Percentiles rank a stretch among this genome's conserved stretches.
Evolutionary conservation across 225 moss, liverwort and hornwort species (phyloP).

Genomic region (Rhytidiadelphus loreus): DNA sequence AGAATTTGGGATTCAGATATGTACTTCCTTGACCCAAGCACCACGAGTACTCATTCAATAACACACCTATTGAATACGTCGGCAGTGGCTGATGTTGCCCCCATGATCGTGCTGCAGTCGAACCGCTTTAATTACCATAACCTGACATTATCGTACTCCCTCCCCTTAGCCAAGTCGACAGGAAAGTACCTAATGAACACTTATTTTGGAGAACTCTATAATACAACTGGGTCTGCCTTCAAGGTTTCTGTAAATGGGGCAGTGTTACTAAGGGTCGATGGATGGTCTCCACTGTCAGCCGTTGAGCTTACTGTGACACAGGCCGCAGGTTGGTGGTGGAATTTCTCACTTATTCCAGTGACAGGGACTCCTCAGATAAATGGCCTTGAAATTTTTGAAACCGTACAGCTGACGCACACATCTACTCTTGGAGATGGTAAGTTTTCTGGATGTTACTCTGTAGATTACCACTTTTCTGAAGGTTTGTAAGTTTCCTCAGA

Average conservation of each 20-base stretch:
- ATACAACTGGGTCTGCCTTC: constrained; percentile 25
- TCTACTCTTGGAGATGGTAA: constrained; percentile 31
- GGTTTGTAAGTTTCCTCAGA: not conserved
- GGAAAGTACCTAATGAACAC: constrained; percentile 47
- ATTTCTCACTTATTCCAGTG: constrained; percentile 27
- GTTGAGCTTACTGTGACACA: constrained; percentile 22
- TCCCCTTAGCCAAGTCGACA: constrained; percentile 20
- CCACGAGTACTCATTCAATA: constrained; percentile 31
- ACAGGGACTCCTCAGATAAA: constrained; percentile 51
- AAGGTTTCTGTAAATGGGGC: constrained; percentile 35
- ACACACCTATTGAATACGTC: constrained; percentile 23
- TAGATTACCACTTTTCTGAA: not conserved
- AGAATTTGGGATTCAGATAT: constrained; percentile 61
- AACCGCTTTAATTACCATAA: constrained; percentile 41
- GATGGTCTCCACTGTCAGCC: constrained; percentile 24
- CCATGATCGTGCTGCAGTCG: constrained; percentile 49
- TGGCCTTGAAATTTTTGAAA: constrained; percentile 60
- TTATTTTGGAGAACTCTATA: constrained; percentile 53
- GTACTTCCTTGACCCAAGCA: constrained; percentile 24
- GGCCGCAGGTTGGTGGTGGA: constrained; percentile 39
- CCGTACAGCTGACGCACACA: constrained; percentile 7
- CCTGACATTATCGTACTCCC: constrained; percentile 33
- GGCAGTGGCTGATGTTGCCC: constrained; percentile 45
- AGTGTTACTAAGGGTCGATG: not conserved
- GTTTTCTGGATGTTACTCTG: not conserved